A percentile compares a stretch with the other conserved stretches of the same genome.
phyloP scores from a whole-genome alignment of 305 asterid genomes.

The Euphrasia arctica region DNA sequence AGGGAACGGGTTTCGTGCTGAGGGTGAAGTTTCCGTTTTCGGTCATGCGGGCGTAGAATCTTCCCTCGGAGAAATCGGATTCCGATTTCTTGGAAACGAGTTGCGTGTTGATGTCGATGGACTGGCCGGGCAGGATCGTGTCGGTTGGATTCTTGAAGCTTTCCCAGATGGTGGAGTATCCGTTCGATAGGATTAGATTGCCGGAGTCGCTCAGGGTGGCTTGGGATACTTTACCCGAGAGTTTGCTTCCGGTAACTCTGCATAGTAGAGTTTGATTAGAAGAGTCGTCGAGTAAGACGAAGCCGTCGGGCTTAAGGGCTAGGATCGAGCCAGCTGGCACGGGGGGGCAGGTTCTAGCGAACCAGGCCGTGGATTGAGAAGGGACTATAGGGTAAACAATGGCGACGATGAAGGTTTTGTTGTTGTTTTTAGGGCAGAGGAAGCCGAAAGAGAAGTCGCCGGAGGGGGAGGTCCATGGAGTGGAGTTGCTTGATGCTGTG shows the following conservation, averaged over 20 bases:
- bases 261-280: background rate
- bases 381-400: conserved; percentile 39
- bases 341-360: conserved; percentile 19
- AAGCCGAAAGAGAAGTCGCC: conserved; percentile 45
- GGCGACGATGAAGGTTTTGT: conserved; percentile 19
- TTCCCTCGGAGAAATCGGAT: conserved; percentile 33
- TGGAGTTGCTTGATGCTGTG: conserved; percentile 24
- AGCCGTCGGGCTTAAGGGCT: conserved; percentile 24
- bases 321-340: conserved; percentile 32
- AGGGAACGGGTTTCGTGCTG: conserved; percentile 26
- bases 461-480: conserved; percentile 29
- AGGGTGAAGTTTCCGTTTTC: conserved; percentile 34
- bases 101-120: conserved; percentile 16
- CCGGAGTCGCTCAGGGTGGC: conserved; percentile 32
- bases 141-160: conserved; percentile 46
- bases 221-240: conserved; percentile 9
- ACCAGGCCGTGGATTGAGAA: conserved; percentile 31
- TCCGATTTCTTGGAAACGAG: conserved; percentile 30
- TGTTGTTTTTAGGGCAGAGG: conserved; percentile 10
- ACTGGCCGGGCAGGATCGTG: conserved; percentile 49
- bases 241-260: background rate
- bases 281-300: conserved; percentile 26
- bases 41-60: conserved; percentile 35
- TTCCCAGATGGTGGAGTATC: conserved; percentile 34
- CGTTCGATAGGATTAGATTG: conserved; percentile 30